Conservation (phyloP, 2,329 filamentous ascomycete genomes). For the Colletotrichum limetticola region DNA sequence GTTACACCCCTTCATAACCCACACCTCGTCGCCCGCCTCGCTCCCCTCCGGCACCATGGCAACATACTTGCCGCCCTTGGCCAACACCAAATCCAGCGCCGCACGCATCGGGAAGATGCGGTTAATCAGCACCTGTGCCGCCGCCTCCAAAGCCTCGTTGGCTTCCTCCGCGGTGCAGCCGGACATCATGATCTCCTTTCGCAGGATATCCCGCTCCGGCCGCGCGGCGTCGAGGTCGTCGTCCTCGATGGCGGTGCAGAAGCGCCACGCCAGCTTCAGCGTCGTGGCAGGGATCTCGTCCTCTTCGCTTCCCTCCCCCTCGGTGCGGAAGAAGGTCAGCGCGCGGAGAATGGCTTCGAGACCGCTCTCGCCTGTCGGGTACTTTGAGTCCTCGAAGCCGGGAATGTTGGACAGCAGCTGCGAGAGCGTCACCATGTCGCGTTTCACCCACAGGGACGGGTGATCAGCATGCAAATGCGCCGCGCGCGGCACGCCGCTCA, state of each 20-base stretch:
- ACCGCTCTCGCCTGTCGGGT: slow-evolving; percentile 8
- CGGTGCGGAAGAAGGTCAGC: slow-evolving; percentile 32
- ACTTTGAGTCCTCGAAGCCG: slow-evolving; percentile 12
- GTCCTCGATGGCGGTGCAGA: slow-evolving; percentile 27
- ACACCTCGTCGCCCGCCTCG: slow-evolving; percentile 28
- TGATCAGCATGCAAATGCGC: slow-evolving; percentile 26
- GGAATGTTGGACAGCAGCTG: slow-evolving; percentile 3
- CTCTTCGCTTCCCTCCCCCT: background rate
- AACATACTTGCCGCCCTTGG: slow-evolving; percentile 17
- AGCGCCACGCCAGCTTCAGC: slow-evolving; percentile 31
- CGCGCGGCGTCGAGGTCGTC: slow-evolving; percentile 27
- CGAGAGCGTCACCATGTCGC: slow-evolving; percentile 18
- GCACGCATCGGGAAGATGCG: slow-evolving; percentile 20
- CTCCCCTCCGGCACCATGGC: slow-evolving; percentile 29
- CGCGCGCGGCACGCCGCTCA: slow-evolving; percentile 25
- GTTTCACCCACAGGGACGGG: slow-evolving; percentile 29
- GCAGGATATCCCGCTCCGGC: slow-evolving; percentile 20
- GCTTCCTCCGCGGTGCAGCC: slow-evolving; percentile 22
- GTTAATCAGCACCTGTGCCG: slow-evolving; percentile 31
- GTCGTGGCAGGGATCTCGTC: slow-evolving; percentile 18
- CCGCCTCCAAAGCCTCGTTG: slow-evolving; percentile 31
- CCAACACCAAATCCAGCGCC: slow-evolving; percentile 31
- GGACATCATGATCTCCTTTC: slow-evolving; percentile 19
- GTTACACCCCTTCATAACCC: slow-evolving; percentile 32
- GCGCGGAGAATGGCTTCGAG: slow-evolving; percentile 22